Percentiles rank a stretch among this genome's conserved stretches.
phyloP scores from a whole-genome alignment of 192 early-diverging fungal genomes.

The Backusella luteola region DNA sequence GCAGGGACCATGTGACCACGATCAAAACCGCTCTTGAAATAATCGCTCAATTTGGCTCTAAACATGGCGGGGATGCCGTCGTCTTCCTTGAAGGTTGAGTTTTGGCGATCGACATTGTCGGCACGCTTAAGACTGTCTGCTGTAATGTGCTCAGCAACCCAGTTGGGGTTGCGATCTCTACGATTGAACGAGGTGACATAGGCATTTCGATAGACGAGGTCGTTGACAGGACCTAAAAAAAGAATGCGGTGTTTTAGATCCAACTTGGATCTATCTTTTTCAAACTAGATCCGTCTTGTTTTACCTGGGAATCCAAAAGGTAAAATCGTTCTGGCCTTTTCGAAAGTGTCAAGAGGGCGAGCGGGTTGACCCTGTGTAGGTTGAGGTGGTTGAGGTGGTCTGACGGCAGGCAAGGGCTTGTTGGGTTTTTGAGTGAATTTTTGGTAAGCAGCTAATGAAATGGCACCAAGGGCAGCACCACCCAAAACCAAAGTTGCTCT shows the following conservation, averaged over 20 bases:
- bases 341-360: slow-evolving; percentile 6
- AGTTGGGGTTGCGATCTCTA: slow-evolving; percentile 69
- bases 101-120: slow-evolving; percentile 58
- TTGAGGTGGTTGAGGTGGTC: background rate
- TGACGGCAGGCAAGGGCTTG: background rate
- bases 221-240: slow-evolving; percentile 70
- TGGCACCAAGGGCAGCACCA: slow-evolving; percentile 41
- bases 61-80: slow-evolving; percentile 65
- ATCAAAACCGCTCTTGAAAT: slow-evolving; percentile 80
- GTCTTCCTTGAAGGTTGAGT: slow-evolving; percentile 85
- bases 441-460: slow-evolving; percentile 34
- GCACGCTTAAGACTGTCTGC: slow-evolving; percentile 51
- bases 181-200: slow-evolving; percentile 82
- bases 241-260: no score
- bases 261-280: no score
- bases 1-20: slow-evolving; percentile 94
- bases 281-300: no score
- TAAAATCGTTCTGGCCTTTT: slow-evolving; percentile 34
- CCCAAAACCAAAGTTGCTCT: slow-evolving; percentile 33
- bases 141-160: slow-evolving; percentile 75
- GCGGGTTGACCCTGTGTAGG: background rate
- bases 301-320: slow-evolving; percentile 40
- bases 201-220: slow-evolving; percentile 62
- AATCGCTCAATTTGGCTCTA: slow-evolving; percentile 77
- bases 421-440: slow-evolving; percentile 23